phyloP scores from a whole-genome alignment of 768 basidiomycete species.

The Hypsizygus marmoreus region DNA sequence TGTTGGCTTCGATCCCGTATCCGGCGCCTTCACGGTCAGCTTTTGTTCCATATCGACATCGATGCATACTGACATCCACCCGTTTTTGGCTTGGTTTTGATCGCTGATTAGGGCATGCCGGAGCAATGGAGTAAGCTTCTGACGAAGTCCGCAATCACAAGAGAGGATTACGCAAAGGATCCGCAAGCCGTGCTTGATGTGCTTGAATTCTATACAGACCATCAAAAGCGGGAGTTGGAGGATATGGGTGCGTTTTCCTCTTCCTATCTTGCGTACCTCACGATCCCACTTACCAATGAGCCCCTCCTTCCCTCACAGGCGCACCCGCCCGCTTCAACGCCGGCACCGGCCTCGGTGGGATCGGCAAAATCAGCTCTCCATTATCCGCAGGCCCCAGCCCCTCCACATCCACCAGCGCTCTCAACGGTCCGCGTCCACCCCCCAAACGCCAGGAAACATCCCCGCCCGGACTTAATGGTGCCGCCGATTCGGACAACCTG shows the following conservation, averaged over 20 bases:
- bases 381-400: constrained; percentile 21
- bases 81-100: constrained; percentile 3
- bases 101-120: constrained; percentile 74
- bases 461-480: constrained; percentile 41
- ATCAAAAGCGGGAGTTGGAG: constrained; percentile 92
- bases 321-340: constrained; percentile 85
- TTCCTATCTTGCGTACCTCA: constrained; percentile 25
- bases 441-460: constrained; percentile 42
- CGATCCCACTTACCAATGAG: constrained; percentile 14
- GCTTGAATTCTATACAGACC: constrained; percentile 97
- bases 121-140: constrained; percentile 98
- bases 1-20: constrained; percentile 93
- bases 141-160: constrained; percentile 95
- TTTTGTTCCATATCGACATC: not conserved
- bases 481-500: constrained; percentile 45
- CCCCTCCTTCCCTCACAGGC: constrained; percentile 28
- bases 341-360: constrained; percentile 88
- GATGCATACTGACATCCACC: not conserved
- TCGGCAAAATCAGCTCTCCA: constrained; percentile 44
- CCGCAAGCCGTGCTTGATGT: constrained; percentile 98
- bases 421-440: constrained; percentile 21
- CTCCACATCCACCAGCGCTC: constrained; percentile 23
- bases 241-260: constrained; percentile 37
- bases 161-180: constrained; percentile 95
- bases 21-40: constrained; percentile 91